These are phyloP conservation scores for Fraxinus latifolia DNA, from an alignment of 305 asterid genomes.

Conservation along the genomic window DNA sequence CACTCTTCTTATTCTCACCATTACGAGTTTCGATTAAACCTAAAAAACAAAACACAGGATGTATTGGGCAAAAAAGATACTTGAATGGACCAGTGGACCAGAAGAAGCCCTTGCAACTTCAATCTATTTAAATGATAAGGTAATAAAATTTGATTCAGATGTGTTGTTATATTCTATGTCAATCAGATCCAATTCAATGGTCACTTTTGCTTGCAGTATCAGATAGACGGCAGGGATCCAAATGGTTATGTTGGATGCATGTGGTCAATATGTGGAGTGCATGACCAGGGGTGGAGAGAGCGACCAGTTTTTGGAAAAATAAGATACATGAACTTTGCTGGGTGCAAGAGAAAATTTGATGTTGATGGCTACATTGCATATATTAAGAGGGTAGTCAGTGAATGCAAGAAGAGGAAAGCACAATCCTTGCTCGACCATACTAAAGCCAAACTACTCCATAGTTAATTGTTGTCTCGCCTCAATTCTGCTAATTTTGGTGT, in stretches of 20 bases:
- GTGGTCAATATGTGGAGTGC: slow-evolving; percentile 98
- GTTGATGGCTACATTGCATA: slow-evolving; percentile 78
- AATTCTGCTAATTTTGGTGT: background rate
- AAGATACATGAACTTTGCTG: slow-evolving; percentile 89
- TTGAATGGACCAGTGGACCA: slow-evolving; percentile 93
- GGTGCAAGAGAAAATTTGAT: slow-evolving; percentile 92
- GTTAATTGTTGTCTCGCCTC: slow-evolving; percentile 7
- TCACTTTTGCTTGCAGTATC: slow-evolving; percentile 50
- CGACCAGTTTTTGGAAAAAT: slow-evolving; percentile 81
- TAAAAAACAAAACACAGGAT: slow-evolving; percentile 47
- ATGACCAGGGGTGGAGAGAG: slow-evolving; percentile 97
- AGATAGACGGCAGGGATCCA: slow-evolving; percentile 91
- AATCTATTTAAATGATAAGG: slow-evolving; percentile 81
- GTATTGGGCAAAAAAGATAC: slow-evolving; percentile 99
- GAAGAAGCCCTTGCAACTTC: slow-evolving; percentile 86
- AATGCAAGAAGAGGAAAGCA: slow-evolving; percentile 76
- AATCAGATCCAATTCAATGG: slow-evolving; percentile 6
- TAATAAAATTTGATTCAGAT: slow-evolving; percentile 14
- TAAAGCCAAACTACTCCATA: slow-evolving; percentile 40
- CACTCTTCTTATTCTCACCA: background rate
- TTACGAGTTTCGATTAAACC: background rate
- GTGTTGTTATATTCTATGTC: background rate
- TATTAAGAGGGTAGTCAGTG: slow-evolving; percentile 63
- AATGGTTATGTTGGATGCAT: slow-evolving; percentile 97
- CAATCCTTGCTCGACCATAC: slow-evolving; percentile 33